These are phyloP conservation scores for Ustilago hordei DNA, from an alignment of 1,284 basidiomycete species.

Conservation along the genomic window DNA sequence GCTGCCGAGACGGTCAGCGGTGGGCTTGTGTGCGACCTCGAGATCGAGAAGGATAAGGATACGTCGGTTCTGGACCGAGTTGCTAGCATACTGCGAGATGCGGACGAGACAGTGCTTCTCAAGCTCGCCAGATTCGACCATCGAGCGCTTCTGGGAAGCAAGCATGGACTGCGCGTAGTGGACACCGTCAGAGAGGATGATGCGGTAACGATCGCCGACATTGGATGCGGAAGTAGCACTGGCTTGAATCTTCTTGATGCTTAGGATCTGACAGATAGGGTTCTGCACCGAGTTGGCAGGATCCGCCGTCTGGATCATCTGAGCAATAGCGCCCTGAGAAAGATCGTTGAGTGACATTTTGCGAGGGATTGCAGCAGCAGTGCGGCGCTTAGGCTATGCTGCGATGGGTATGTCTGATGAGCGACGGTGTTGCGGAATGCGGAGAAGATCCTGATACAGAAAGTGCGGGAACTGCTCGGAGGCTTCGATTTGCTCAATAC, in stretches of 20 bases:
- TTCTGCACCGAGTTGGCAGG: slow-evolving; percentile 52
- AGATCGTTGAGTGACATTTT: slow-evolving; percentile 56
- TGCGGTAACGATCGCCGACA: slow-evolving; percentile 64
- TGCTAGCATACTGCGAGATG: slow-evolving; percentile 83
- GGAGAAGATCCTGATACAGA: not conserved
- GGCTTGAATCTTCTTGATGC: slow-evolving; percentile 66
- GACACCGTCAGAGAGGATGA: slow-evolving; percentile 67
- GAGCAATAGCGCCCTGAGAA: slow-evolving; percentile 59
- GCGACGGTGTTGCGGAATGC: not conserved
- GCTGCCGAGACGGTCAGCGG: slow-evolving; percentile 58
- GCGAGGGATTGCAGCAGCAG: not conserved
- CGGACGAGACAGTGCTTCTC: slow-evolving; percentile 80
- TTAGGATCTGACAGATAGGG: slow-evolving; percentile 66
- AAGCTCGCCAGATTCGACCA: slow-evolving; percentile 80
- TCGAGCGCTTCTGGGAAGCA: slow-evolving; percentile 86
- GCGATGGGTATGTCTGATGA: not conserved
- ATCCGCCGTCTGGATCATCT: slow-evolving; percentile 61
- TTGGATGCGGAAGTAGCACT: slow-evolving; percentile 48
- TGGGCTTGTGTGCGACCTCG: slow-evolving; percentile 68
- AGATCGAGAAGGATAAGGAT: slow-evolving; percentile 87
- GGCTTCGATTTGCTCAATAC: not conserved
- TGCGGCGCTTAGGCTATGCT: not conserved
- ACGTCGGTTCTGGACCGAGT: slow-evolving; percentile 82
- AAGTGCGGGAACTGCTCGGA: not conserved
- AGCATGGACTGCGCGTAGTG: slow-evolving; percentile 79